These are phyloP conservation scores for Davidsoniella eucalypti DNA, from an alignment of 2,329 filamentous ascomycete genomes.

Conservation along the genomic window DNA sequence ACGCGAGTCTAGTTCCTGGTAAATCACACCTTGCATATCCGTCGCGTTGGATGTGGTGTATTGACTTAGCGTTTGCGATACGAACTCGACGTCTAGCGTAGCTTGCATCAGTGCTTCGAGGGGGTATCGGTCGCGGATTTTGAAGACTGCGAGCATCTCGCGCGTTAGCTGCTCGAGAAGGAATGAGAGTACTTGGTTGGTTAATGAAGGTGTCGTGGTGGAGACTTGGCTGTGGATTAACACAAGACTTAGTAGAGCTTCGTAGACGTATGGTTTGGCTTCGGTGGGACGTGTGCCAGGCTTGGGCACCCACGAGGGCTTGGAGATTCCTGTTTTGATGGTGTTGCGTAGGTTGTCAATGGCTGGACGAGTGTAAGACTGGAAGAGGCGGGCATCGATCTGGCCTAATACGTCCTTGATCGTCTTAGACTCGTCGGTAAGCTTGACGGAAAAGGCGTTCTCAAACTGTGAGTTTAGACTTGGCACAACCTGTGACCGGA, in stretches of 20 bases:
- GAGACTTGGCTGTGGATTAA: constrained; percentile 83
- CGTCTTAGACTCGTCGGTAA: constrained; percentile 84
- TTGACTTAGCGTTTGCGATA: constrained; percentile 79
- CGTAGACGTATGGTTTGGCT: constrained; percentile 79
- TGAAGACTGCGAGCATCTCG: constrained; percentile 70
- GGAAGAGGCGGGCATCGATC: constrained; percentile 81
- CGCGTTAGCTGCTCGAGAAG: constrained; percentile 67
- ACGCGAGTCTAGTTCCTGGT: constrained; percentile 73
- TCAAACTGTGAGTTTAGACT: constrained; percentile 87
- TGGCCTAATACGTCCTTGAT: constrained; percentile 81
- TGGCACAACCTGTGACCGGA: constrained; percentile 69
- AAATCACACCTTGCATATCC: constrained; percentile 75
- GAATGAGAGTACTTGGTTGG: constrained; percentile 66
- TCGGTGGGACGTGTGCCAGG: constrained; percentile 45
- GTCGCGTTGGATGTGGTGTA: constrained; percentile 75
- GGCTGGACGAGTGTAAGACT: constrained; percentile 72
- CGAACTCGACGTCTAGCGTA: constrained; percentile 91
- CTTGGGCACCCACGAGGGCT: constrained; percentile 53
- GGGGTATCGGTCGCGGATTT: constrained; percentile 48
- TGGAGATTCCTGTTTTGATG: constrained; percentile 56
- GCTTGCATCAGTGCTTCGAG: constrained; percentile 86
- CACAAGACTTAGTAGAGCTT: constrained; percentile 68
- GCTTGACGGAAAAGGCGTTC: constrained; percentile 79
- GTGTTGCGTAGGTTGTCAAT: constrained; percentile 50
- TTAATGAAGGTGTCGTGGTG: constrained; percentile 60